Evolutionary conservation across 2,329 filamentous ascomycete species (phyloP).

Genomic region (Orbilia ellipsospora): DNA sequence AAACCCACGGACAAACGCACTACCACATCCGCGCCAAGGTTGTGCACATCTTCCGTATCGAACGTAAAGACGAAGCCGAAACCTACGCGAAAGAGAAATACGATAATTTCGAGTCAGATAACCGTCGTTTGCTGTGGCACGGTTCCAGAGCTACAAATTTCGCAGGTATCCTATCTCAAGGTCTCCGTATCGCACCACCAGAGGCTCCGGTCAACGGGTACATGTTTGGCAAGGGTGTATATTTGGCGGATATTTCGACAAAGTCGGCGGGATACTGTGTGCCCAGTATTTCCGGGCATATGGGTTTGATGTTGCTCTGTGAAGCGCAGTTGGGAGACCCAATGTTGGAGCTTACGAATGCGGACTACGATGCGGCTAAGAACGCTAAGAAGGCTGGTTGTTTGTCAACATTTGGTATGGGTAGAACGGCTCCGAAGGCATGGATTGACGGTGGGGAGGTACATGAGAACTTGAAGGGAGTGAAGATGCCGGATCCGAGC

Average conservation of each 20-base stretch:
- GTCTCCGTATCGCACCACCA: slow-evolving; percentile 86
- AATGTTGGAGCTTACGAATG: slow-evolving; percentile 71
- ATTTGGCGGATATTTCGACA: slow-evolving; percentile 84
- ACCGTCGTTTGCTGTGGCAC: slow-evolving; percentile 86
- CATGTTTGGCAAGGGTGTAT: slow-evolving; percentile 92
- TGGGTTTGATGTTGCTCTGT: slow-evolving; percentile 81
- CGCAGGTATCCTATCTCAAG: slow-evolving; percentile 86
- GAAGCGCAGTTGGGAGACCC: slow-evolving; percentile 84
- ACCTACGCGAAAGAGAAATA: slow-evolving; percentile 71
- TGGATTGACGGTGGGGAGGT: slow-evolving; percentile 82
- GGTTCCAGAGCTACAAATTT: slow-evolving; percentile 86
- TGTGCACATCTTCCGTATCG: slow-evolving; percentile 83
- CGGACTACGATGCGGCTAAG: slow-evolving; percentile 73
- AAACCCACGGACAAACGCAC: slow-evolving; percentile 76
- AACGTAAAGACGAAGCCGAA: slow-evolving; percentile 76
- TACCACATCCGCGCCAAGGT: slow-evolving; percentile 67
- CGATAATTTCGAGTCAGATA: slow-evolving; percentile 67
- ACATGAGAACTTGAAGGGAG: slow-evolving; percentile 73
- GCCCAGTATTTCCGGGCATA: slow-evolving; percentile 71
- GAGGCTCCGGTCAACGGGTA: slow-evolving; percentile 83
- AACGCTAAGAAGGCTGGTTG: slow-evolving; percentile 71
- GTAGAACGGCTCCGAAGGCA: slow-evolving; percentile 70
- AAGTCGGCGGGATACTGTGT: slow-evolving; percentile 85
- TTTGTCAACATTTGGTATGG: slow-evolving; percentile 77
- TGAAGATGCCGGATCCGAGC: slow-evolving; percentile 72